Base-by-base conservation (phyloP, 495 filamentous ascomycete species). In the Talaromyces ruber region DNA sequence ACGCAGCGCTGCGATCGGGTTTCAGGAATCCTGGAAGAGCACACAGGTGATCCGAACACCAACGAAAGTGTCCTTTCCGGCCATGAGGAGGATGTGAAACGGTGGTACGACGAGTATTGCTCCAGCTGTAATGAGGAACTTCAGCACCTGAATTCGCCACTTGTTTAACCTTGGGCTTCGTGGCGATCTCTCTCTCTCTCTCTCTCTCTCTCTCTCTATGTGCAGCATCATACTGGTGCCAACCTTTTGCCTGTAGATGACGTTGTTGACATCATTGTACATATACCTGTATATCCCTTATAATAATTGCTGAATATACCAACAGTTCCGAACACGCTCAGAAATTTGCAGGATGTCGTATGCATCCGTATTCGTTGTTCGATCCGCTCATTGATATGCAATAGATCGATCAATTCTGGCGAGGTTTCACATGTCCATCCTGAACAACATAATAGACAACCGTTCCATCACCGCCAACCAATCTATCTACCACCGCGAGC, bases 381-480 rank as follows among this genome's bases (percentile, higher is more conserved):
- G 29, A 37, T 43, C 21, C 43, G 43, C 16, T n/a, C 4, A 21
- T n/a, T 47, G 18, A n/a, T 21, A 47, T 47, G 32, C 1, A 8
- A 47, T 21, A 18, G 3, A 59, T 45, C 58, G 25, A 54, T 79
- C 73, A 98, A 72, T 98, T 98, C 71, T 97, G 94, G 62, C 95
- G 79, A 3, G 95, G 94, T 75, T 98, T 98, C 26, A 98, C 93
- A 54, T 96, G 84, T 2, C 95, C 95, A 72, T 97, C 93, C 65
- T 96, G 92, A 50, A 97, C 84, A 67, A 96, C 83, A 71, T 99
- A 99, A 71, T 96, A 98, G 4, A 93, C 90, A 22, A 98, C 83
- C 2, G 94, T 98, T 51, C 92, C 95, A 72, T 99, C 94, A 59
- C 90, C 87, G 22, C 79, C 78, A 70, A 75, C 75, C 0, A 68